Base-by-base conservation (phyloP, 2,329 filamentous ascomycete genomes). In the Arthrocladium fulminans region DNA sequence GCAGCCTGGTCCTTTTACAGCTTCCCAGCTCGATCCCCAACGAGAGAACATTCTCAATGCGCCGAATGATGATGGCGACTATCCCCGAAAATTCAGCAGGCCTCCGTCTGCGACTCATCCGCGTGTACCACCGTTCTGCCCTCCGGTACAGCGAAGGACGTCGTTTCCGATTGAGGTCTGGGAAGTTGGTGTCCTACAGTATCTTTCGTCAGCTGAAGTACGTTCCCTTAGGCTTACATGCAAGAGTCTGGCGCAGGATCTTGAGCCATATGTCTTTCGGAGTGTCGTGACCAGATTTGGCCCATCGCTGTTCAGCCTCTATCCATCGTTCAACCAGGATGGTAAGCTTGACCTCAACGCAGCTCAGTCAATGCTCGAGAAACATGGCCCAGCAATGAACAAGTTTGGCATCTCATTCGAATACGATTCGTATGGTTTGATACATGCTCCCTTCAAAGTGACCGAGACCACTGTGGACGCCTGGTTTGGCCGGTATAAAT, bases 391-490 rank as follows among this genome's bases (percentile, higher is more conserved):
- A 65, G 67, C 79, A 47, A 82, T 86, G 48, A 67, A 69, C 23
- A 74, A 73, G 46, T 84, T 83, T 57, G 83, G 80, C 3, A 75
- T 87, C 60, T 80, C 79, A 20, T 79, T 86, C 52, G 82, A 86
- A 57, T 71, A 85, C n/a, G 74, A 77, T 48, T 23, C 50, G 54
- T 52, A 65, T 19, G 65, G 67, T 4, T 63, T 75, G 3, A 59
- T 64, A 3, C 60, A 68, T 20, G 78, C 80, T 6, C 77, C 76
- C 1, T 57, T 70, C n/a, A 83, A 84, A 57, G 67, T 68, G 3
- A 65, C 71, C 5, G 76, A 79, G 27, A 70, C 79, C 53, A 68
- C 70, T 20, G 65, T 79, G 24, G 67, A 71, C 2, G 70, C 76
- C 30, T 82, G 80, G 55, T 84, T 80, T 75, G 81, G 81, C 3